These are phyloP conservation scores for Thuja plicata DNA, from an alignment of 83 land plant genomes.

Conservation along the genomic window DNA sequence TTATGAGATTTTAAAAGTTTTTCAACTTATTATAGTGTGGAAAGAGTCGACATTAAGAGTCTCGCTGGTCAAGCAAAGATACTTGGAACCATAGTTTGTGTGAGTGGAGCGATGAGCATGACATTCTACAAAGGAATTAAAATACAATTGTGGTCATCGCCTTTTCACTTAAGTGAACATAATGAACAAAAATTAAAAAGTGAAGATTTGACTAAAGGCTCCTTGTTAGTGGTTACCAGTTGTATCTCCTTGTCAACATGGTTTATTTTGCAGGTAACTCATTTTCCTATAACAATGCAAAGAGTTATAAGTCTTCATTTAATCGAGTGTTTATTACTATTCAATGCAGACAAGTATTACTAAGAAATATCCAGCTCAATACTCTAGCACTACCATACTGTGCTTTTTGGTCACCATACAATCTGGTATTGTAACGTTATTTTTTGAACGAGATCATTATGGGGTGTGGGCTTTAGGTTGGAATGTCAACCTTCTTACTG, in stretches of 20 bases:
- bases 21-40: neutral
- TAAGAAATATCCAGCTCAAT: conserved; percentile 38
- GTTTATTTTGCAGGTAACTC: conserved; percentile 54
- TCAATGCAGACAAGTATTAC: conserved; percentile 42
- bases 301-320: neutral
- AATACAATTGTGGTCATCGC: conserved; percentile 27
- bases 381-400: conserved; percentile 46
- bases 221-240: conserved; percentile 39
- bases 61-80: too few relatives aligned
- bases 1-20: neutral
- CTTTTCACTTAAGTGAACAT: conserved; percentile 20
- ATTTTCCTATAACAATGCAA: neutral
- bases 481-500: conserved; percentile 31
- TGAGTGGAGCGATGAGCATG: too few relatives aligned
- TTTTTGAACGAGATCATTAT: conserved; percentile 14
- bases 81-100: too few relatives aligned
- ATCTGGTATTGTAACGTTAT: conserved; percentile 23
- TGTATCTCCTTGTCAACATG: conserved; percentile 49
- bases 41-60: neutral
- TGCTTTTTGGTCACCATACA: conserved; percentile 41
- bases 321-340: neutral
- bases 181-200: neutral
- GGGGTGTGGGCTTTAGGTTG: conserved; percentile 42
- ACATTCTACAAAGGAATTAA: conserved; percentile 54
- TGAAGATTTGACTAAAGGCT: conserved; percentile 29